Base-by-base conservation (phyloP, 2,329 filamentous ascomycete species). In the Penicillium palitans region DNA sequence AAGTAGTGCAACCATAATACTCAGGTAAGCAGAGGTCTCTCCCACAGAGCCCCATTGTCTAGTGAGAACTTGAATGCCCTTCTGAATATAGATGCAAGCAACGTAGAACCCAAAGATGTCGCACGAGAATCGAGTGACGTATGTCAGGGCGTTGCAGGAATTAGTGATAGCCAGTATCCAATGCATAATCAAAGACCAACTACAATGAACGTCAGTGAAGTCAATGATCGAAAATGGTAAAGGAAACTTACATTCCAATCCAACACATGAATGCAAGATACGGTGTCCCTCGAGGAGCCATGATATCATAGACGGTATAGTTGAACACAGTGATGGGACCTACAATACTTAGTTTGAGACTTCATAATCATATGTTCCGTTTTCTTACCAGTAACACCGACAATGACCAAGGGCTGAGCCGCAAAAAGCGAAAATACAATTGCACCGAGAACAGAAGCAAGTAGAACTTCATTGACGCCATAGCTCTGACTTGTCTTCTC, bases 31-130 rank as follows among this genome's bases (percentile, higher is more conserved):
- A 4, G 79, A 95, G 79, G 71, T 75, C 52, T 89, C 84, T 49
- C 80, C 82, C 58, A 65, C 80, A 75, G 73, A 80, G 70, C 68
- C 78, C 74, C 90, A 92, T 68, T 96, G 89, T 13, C 88, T 83
- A 44, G 87, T 88, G 21, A 96, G 83, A 15, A 96, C 90, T 75
- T 96, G 90, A 61, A 96, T 88, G 17, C 91, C 91, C 76, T 96
- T 96, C 70, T 96, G 91, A 21, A 96, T 81, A 72, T 96, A 96
- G 74, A 96, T 93, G 71, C 90, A 92, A 57, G 91, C 91, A 48
- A 96, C 91, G 72, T 96, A 96, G 78, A 96, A 96, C 51, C 91
- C 92, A 66, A 96, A 96, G 68, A 93, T 95, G 74, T 96, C 92
- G 76, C 92, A 96, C 25, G 91, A 91, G 72, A 96, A 96, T 15